A percentile compares a stretch with the other conserved stretches of the same genome.
These are phyloP conservation scores for Candida cerambycidarum DNA, from an alignment of 805 yeast species.

Conservation along the genomic window DNA sequence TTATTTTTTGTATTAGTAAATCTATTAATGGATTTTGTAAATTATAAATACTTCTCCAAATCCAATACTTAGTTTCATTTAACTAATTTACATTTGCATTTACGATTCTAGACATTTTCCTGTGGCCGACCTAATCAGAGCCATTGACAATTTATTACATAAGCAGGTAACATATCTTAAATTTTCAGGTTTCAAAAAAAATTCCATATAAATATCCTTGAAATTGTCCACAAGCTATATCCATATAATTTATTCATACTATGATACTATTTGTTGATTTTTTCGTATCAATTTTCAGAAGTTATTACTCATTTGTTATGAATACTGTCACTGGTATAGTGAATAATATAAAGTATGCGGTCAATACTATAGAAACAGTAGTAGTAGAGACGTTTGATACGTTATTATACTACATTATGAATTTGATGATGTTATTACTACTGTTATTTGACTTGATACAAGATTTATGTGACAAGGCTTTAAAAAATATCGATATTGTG, in stretches of 20 bases:
- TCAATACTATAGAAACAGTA: background rate
- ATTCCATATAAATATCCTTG: background rate
- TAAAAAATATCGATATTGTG: conserved; percentile 8
- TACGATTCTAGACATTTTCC: conserved; percentile 5
- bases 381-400: conserved; percentile 11
- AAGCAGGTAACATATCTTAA: background rate
- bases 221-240: background rate
- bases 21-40: background rate
- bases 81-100: background rate
- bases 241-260: background rate
- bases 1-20: conserved; percentile 1
- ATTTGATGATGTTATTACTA: conserved; percentile 12
- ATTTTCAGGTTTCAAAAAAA: background rate
- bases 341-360: background rate
- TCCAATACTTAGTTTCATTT: background rate
- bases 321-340: background rate
- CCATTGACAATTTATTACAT: conserved; percentile 4
- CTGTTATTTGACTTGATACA: conserved; percentile 11
- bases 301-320: conserved; percentile 2
- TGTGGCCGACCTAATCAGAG: background rate
- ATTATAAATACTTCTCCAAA: background rate
- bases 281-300: background rate
- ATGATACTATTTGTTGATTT: conserved; percentile 5
- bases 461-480: conserved; percentile 4
- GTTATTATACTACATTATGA: conserved; percentile 15